A percentile compares a stretch with the other conserved stretches of the same genome.
phyloP scores from a whole-genome alignment of 352 stramenopile species.

The Pythium brachiatum region DNA sequence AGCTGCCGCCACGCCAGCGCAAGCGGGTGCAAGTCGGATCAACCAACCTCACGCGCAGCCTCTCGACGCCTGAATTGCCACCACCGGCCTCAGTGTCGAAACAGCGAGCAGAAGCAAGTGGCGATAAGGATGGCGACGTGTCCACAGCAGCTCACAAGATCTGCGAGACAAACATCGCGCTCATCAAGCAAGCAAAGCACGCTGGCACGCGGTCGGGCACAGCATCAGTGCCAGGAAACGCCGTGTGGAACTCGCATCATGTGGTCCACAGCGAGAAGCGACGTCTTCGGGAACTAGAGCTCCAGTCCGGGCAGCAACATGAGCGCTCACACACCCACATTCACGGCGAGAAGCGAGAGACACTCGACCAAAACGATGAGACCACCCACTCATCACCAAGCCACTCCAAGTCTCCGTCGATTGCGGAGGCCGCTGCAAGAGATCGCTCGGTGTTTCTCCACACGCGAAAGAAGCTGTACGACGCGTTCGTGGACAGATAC shows the following conservation, averaged over 20 bases:
- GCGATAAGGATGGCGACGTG: conserved; percentile 9
- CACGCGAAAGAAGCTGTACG: conserved; percentile 53
- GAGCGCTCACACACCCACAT: neutral
- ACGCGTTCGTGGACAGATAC: conserved; percentile 70
- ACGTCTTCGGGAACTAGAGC: conserved; percentile 2
- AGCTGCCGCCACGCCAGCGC: conserved; percentile 51
- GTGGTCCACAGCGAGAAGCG: conserved; percentile 20
- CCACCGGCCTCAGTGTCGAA: neutral
- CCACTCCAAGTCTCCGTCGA: neutral
- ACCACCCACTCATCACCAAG: neutral
- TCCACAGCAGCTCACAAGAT: conserved; percentile 29
- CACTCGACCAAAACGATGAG: neutral
- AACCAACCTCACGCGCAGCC: conserved; percentile 54
- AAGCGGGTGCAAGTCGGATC: conserved; percentile 74
- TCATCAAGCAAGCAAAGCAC: conserved; percentile 38
- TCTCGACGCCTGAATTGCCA: conserved; percentile 19
- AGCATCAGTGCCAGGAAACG: neutral
- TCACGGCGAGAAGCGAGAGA: neutral
- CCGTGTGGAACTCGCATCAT: conserved; percentile 4
- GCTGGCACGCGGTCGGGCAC: neutral
- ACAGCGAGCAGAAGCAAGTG: neutral
- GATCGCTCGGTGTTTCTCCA: conserved; percentile 28
- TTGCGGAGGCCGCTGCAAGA: neutral
- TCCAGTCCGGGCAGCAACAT: neutral
- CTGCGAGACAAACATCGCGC: conserved; percentile 44